These are phyloP conservation scores for Thermothielavioides terrestris DNA, from an alignment of 495 filamentous ascomycete species.

Conservation along the genomic window DNA sequence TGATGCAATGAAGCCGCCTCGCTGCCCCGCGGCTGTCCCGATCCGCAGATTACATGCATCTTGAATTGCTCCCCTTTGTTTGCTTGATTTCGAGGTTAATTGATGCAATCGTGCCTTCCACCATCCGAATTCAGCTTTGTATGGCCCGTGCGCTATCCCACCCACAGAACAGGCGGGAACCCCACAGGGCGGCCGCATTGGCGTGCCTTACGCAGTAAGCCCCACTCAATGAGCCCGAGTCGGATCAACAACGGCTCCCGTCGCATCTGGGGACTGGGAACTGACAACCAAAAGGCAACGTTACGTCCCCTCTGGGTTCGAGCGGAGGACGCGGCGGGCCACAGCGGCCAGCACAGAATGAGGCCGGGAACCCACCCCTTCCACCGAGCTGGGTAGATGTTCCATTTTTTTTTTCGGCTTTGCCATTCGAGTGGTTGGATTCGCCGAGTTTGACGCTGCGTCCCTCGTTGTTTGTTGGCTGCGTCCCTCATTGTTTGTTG, in stretches of 20 bases:
- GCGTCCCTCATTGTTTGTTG: not conserved
- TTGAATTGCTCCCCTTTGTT: not conserved
- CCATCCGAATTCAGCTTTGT: conserved; percentile 6
- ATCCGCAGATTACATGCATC: not conserved
- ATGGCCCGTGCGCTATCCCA: conserved; percentile 5
- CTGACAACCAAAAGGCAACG: conserved; percentile 19
- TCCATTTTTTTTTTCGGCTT: not conserved
- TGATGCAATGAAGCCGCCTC: not conserved
- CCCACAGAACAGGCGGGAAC: not conserved
- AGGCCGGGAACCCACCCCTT: not conserved
- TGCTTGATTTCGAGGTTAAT: not conserved
- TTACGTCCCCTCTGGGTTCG: conserved; percentile 13
- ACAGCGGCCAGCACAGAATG: not conserved
- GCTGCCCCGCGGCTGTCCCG: not conserved
- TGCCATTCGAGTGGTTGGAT: not conserved
- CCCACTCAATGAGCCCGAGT: not conserved
- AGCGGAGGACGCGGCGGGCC: conserved; percentile 3
- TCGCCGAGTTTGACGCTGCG: not conserved
- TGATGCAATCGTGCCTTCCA: not conserved
- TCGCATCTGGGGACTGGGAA: not conserved
- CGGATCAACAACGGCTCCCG: conserved; percentile 2
- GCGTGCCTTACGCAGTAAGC: too few species aligned
- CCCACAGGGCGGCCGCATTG: too few species aligned
- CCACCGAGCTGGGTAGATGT: not conserved
- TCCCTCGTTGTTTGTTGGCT: not conserved